Evolutionary conservation across 805 yeast genomes (phyloP).

Genomic region (Nakazawaea sp.): DNA sequence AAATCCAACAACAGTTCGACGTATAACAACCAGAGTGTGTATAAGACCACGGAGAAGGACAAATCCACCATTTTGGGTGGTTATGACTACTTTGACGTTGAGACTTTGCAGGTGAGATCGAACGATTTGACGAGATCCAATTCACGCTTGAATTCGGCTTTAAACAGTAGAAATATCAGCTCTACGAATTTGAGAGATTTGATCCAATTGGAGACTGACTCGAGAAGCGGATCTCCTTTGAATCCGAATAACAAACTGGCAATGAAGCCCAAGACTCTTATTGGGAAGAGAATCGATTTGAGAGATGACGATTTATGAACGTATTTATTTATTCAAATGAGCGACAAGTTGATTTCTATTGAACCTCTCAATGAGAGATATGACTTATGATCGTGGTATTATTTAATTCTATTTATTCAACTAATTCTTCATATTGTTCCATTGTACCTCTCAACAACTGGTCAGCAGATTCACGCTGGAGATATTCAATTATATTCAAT

Average conservation of each 20-base stretch:
- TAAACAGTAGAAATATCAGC: slow-evolving; percentile 21
- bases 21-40: neutral
- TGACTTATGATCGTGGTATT: too few relatives aligned
- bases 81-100: slow-evolving; percentile 55
- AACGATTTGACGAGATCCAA: slow-evolving; percentile 13
- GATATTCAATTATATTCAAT: too few relatives aligned
- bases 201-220: slow-evolving; percentile 4
- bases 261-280: neutral
- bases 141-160: slow-evolving; percentile 17
- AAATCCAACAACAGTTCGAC: slow-evolving; percentile 20
- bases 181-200: slow-evolving; percentile 14
- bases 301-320: slow-evolving; percentile 6
- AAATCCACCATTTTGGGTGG: slow-evolving; percentile 42
- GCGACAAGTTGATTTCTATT: too few relatives aligned
- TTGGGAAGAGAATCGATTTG: slow-evolving; percentile 8
- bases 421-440: too few relatives aligned
- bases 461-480: too few relatives aligned
- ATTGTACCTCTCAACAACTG: too few relatives aligned
- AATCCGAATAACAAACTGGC: neutral
- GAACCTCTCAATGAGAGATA: too few relatives aligned
- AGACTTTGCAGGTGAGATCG: slow-evolving; percentile 43
- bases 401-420: too few relatives aligned
- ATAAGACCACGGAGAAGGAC: slow-evolving; percentile 6
- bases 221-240: slow-evolving; percentile 5
- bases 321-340: neutral